These are phyloP conservation scores for Arabidopsis suecica DNA, from an alignment of 345 rosid genomes.

Conservation along the genomic window DNA sequence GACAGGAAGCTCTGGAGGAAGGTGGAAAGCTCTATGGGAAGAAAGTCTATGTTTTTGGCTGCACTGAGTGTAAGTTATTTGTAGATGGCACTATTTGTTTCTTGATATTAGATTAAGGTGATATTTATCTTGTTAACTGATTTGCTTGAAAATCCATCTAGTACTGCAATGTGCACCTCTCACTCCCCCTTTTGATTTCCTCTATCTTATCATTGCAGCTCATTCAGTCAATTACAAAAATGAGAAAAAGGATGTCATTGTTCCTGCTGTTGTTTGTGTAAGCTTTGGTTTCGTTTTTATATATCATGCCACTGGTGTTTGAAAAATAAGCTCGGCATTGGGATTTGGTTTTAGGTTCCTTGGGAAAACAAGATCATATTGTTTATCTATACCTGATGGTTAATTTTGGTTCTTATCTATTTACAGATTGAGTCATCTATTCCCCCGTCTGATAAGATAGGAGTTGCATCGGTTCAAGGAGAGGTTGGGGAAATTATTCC, in stretches of 20 bases:
- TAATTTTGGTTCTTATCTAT: conserved; percentile 1
- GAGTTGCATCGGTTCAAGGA: conserved; percentile 78
- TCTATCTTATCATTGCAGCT: conserved; percentile 59
- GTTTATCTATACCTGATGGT: neutral
- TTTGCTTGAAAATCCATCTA: conserved; percentile 2
- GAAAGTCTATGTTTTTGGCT: conserved; percentile 80
- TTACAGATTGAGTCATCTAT: conserved; percentile 75
- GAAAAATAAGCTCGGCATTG: neutral
- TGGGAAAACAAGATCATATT: conserved; percentile 11
- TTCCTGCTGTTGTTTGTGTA: conserved; percentile 86
- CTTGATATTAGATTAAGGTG: neutral
- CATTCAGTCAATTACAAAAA: conserved; percentile 63
- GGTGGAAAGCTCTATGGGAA: conserved; percentile 74
- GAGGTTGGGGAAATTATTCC: conserved; percentile 80
- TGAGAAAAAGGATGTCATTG: conserved; percentile 49
- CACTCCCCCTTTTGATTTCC: conserved; percentile 9
- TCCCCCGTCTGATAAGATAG: conserved; percentile 91
- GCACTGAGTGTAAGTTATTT: conserved; percentile 80
- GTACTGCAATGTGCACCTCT: neutral
- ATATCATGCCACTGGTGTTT: neutral
- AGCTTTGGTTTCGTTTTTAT: conserved; percentile 40
- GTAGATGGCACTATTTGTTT: neutral
- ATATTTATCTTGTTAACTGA: neutral
- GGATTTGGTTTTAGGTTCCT: neutral
- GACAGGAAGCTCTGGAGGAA: conserved; percentile 84